A percentile compares a stretch with the other conserved stretches of the same genome.
These are phyloP conservation scores for Racocetra persica DNA, from an alignment of 371 early-diverging fungal species.

Conservation along the genomic window DNA sequence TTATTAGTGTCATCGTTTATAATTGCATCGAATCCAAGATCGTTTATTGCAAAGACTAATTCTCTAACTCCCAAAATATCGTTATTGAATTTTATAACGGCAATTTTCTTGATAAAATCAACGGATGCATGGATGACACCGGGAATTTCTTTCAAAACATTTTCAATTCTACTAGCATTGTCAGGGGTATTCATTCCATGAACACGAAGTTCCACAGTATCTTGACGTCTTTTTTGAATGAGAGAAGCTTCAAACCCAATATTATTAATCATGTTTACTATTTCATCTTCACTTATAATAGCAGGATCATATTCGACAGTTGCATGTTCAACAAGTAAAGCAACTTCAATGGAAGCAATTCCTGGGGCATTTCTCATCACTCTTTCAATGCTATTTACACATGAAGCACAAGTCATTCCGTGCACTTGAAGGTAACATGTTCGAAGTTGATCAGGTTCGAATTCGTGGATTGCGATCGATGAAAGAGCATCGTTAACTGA, in stretches of 20 bases:
- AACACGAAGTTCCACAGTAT: slow-evolving; percentile 72
- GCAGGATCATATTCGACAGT: slow-evolving; percentile 69
- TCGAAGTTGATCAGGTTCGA: slow-evolving; percentile 33
- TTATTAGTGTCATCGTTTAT: slow-evolving; percentile 68
- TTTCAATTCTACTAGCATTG: slow-evolving; percentile 82
- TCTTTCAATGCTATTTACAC: slow-evolving; percentile 82
- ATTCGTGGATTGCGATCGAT: neutral
- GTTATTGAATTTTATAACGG: slow-evolving; percentile 72
- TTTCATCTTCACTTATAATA: slow-evolving; percentile 48
- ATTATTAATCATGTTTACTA: slow-evolving; percentile 74
- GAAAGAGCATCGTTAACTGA: neutral
- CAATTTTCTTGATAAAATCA: slow-evolving; percentile 78
- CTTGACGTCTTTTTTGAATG: slow-evolving; percentile 49
- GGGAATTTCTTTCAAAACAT: slow-evolving; percentile 58
- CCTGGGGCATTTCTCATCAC: slow-evolving; percentile 59
- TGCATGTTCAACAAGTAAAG: slow-evolving; percentile 84
- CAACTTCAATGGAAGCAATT: slow-evolving; percentile 63
- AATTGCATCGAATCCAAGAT: slow-evolving; percentile 83
- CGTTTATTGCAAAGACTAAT: slow-evolving; percentile 80
- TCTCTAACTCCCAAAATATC: slow-evolving; percentile 73
- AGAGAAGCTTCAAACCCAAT: slow-evolving; percentile 85
- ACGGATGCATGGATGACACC: slow-evolving; percentile 78
- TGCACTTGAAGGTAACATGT: slow-evolving; percentile 59
- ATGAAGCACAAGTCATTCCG: slow-evolving; percentile 92
- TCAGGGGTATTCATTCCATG: slow-evolving; percentile 92